These are phyloP conservation scores for Stentor coeruleus DNA, from an alignment of 73 alveolate genomes.

Conservation along the genomic window DNA sequence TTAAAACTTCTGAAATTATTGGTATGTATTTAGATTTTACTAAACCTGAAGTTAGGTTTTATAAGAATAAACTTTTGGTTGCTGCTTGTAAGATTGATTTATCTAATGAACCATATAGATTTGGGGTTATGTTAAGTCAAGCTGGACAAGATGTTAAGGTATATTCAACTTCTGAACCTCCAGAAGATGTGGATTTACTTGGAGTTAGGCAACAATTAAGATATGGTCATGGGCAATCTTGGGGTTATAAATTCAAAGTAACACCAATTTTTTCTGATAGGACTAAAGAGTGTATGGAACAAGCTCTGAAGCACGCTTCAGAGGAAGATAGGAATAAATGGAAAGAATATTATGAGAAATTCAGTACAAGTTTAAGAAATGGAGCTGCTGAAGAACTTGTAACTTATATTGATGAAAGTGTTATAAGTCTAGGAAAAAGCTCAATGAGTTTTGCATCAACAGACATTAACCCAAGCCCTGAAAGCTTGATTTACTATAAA, in stretches of 20 bases:
- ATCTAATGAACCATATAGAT: neutral
- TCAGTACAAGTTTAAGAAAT: neutral
- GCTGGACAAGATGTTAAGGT: neutral
- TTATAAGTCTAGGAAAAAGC: neutral
- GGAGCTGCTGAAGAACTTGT: conserved; percentile 29
- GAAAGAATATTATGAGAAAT: neutral
- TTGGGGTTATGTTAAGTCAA: conserved; percentile 1
- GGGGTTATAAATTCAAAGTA: conserved; percentile 18
- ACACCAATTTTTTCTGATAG: conserved; percentile 1
- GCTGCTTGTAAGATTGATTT: neutral
- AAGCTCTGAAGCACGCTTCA: neutral
- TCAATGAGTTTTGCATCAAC: neutral
- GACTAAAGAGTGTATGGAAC: neutral
- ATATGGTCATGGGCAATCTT: neutral
- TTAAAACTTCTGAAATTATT: neutral
- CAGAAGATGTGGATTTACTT: neutral
- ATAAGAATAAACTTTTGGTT: neutral
- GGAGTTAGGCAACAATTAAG: neutral
- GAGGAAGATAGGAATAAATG: conserved; percentile 3
- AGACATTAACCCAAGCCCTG: conserved; percentile 1
- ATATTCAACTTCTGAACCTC: neutral
- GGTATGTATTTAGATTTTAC: neutral
- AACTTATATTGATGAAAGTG: neutral
- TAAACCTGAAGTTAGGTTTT: neutral
- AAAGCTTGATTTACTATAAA: neutral